Evolutionary conservation across 768 basidiomycete species (phyloP).

Genomic region (Kwoniella dejecticola): DNA sequence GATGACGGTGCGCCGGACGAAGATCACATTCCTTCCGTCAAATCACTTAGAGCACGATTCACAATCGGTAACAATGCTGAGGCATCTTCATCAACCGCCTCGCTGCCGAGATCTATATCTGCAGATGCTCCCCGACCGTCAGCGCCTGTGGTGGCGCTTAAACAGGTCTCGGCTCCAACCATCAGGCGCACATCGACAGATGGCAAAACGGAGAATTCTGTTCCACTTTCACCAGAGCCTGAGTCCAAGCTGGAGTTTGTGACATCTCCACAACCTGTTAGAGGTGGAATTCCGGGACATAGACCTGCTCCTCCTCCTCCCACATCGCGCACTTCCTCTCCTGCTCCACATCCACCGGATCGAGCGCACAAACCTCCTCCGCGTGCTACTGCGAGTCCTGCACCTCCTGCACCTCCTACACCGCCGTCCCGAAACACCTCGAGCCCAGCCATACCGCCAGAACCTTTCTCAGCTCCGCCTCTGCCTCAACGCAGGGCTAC

Average conservation of each 20-base stretch:
- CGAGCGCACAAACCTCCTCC: slow-evolving; percentile 25
- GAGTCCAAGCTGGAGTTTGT: slow-evolving; percentile 2
- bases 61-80: slow-evolving; percentile 2
- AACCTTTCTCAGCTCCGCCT: slow-evolving; percentile 16
- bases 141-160: slow-evolving; percentile 7
- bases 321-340: slow-evolving; percentile 26
- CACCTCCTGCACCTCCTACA: too few species aligned
- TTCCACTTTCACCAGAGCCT: not conserved
- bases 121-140: not conserved
- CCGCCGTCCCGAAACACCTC: slow-evolving; percentile 1
- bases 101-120: slow-evolving; percentile 11
- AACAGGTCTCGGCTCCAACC: slow-evolving; percentile 16
- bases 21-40: slow-evolving; percentile 25
- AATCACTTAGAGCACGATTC: slow-evolving; percentile 32
- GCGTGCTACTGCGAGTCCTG: slow-evolving; percentile 10
- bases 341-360: slow-evolving; percentile 26
- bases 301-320: slow-evolving; percentile 26
- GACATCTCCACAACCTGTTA: not conserved
- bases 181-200: slow-evolving; percentile 25
- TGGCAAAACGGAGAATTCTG: slow-evolving; percentile 14
- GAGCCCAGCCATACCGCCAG: slow-evolving; percentile 5
- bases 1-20: slow-evolving; percentile 4
- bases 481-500: slow-evolving; percentile 28
- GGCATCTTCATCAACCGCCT: slow-evolving; percentile 1
- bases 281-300: not conserved